A percentile compares a stretch with the other conserved stretches of the same genome.
These are phyloP conservation scores for Verruconis gallopava DNA, from an alignment of 2,329 filamentous ascomycete species.

Conservation along the genomic window DNA sequence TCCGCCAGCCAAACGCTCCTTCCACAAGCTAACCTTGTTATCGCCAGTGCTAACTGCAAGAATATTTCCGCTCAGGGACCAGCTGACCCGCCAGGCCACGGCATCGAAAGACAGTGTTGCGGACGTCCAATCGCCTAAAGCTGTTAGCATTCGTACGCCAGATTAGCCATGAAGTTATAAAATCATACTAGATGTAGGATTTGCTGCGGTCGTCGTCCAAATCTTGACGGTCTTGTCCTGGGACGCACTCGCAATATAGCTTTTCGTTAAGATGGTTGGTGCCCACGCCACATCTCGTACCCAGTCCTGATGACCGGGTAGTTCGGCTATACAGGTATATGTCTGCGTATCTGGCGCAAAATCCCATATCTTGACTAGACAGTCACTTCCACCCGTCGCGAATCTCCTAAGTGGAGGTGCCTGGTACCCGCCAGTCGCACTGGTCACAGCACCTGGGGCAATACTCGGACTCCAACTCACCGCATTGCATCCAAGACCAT, in stretches of 20 bases:
- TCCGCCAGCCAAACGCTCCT: slow-evolving; percentile 90
- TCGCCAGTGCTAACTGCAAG: slow-evolving; percentile 86
- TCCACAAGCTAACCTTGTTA: slow-evolving; percentile 96
- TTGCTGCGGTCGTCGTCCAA: slow-evolving; percentile 53
- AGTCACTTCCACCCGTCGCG: slow-evolving; percentile 90
- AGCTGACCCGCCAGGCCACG: slow-evolving; percentile 90
- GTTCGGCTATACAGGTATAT: slow-evolving; percentile 42
- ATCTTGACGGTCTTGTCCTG: slow-evolving; percentile 97
- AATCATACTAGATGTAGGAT: slow-evolving; percentile 4
- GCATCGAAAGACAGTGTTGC: slow-evolving; percentile 81
- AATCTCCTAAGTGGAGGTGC: slow-evolving; percentile 54
- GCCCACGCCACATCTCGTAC: slow-evolving; percentile 96
- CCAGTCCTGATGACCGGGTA: slow-evolving; percentile 86
- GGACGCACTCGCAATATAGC: slow-evolving; percentile 88
- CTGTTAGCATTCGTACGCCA: neutral
- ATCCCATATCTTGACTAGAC: slow-evolving; percentile 84
- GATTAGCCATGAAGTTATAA: neutral
- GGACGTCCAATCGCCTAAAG: slow-evolving; percentile 66
- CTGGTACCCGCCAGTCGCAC: slow-evolving; percentile 29
- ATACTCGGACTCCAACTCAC: slow-evolving; percentile 90
- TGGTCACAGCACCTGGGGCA: slow-evolving; percentile 71
- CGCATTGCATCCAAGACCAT: slow-evolving; percentile 88
- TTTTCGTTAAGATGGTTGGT: slow-evolving; percentile 86
- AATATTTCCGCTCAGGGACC: slow-evolving; percentile 94
- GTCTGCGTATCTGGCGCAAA: slow-evolving; percentile 41